A percentile compares a stretch with the other conserved stretches of the same genome.
Conservation (phyloP, 371 early-diverging fungal genomes). For the Lichtheimia corymbifera region DNA sequence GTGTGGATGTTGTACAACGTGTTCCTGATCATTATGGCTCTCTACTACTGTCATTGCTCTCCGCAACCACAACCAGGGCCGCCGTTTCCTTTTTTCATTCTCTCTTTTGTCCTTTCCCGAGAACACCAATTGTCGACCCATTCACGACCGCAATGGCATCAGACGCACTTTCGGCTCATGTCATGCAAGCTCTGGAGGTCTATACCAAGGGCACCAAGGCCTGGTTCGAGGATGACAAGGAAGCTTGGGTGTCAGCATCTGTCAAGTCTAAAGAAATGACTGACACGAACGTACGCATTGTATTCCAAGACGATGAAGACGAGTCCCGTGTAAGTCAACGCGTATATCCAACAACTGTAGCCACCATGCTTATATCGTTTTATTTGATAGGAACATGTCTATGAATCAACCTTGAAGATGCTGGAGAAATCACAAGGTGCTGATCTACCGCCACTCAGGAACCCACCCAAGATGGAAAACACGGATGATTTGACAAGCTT, state of each 20-base stretch:
- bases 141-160: constrained; percentile 5
- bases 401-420: constrained; percentile 65
- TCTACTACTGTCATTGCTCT: too few species aligned
- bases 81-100: too few species aligned
- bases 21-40: too few species aligned
- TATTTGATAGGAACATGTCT: constrained; percentile 4
- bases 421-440: constrained; percentile 66
- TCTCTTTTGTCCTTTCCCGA: too few species aligned
- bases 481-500: constrained; percentile 92
- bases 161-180: constrained; percentile 35
- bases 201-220: constrained; percentile 77
- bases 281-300: constrained; percentile 59
- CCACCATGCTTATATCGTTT: too few species aligned
- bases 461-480: constrained; percentile 86
- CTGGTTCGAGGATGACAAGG: constrained; percentile 84
- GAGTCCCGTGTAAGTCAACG: constrained; percentile 47
- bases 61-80: too few species aligned
- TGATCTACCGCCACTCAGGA: constrained; percentile 85
- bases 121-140: too few species aligned
- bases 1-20: too few species aligned
- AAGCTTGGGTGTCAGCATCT: constrained; percentile 81
- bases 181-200: constrained; percentile 57
- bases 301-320: constrained; percentile 69
- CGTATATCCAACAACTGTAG: too few species aligned
- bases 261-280: constrained; percentile 59